Percentiles rank a stretch among this genome's conserved stretches.
Evolutionary conservation across 257 asterid species (phyloP).

Genomic region (Ocimum tenuiflorum): DNA sequence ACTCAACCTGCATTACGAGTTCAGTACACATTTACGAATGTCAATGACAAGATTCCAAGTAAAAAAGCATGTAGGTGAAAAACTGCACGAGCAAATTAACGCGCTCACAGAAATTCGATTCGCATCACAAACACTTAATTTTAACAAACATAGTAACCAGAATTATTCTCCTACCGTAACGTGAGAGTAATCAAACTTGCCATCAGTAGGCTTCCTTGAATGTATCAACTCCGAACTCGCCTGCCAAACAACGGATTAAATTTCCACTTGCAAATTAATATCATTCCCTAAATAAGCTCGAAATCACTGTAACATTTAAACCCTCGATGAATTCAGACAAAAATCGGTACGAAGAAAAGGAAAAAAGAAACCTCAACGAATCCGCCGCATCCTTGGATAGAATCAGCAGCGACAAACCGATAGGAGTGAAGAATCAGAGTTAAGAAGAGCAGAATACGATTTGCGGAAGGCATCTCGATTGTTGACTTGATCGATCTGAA

Average conservation of each 20-base stretch:
- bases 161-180: constrained; percentile 44
- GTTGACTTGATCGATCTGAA: constrained; percentile 16
- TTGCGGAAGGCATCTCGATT: constrained; percentile 29
- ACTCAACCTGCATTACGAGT: constrained; percentile 58
- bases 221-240: constrained; percentile 72
- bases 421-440: constrained; percentile 21
- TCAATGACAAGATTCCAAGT: background rate
- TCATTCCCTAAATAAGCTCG: background rate
- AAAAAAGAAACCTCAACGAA: constrained; percentile 64
- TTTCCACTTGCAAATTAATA: constrained; percentile 3
- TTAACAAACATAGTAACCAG: background rate
- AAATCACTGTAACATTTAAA: background rate
- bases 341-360: background rate
- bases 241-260: constrained; percentile 30
- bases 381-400: constrained; percentile 96
- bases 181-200: constrained; percentile 82
- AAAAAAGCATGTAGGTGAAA: background rate
- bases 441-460: constrained; percentile 14
- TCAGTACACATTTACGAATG: background rate
- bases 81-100: background rate
- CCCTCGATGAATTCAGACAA: background rate
- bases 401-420: constrained; percentile 43
- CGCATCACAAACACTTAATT: background rate
- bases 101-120: no score
- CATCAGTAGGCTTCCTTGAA: constrained; percentile 66